Evolutionary conservation across 805 yeast genomes (phyloP), one percentile per base, ranked within the genome.

Genomic region (Myxozyma geophila): DNA sequence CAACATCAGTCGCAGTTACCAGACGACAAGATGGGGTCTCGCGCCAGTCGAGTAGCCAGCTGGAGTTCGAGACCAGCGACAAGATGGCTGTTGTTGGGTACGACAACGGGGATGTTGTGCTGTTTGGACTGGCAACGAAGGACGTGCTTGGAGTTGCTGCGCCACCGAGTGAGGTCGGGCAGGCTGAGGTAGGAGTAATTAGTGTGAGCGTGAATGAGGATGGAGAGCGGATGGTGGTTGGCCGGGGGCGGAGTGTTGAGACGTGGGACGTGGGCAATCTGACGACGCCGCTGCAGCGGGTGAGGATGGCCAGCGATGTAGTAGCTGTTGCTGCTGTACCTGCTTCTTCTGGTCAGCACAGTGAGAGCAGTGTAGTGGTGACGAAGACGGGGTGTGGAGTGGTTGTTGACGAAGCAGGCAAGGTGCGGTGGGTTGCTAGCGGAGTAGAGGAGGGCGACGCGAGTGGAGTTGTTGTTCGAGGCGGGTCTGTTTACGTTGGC

Each of bases 1-100:
- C 64, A 21, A 64, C 62, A 10, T 33, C 35, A 9, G 37, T 60
- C 13, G 51, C 51, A 12, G 62, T 60, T 19, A 54, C 61, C 7
- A 19, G 33, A 33, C 50, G 76, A 83, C 44, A 72, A 70, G 9
- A 76, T 74, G 41, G 74, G 76, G 19, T 50, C 39, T 15, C 44
- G 59, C 43, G 43, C 57, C 23, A 57, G 13, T 35, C 46, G 50
- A 48, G 51, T 49, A 61, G 21, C n/a, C 13, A 53, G 13, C 71
- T 80, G 36, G 86, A 85, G 64, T 82, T 76, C 70, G 89, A 82
- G 36, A 81, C 84, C 19, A 75, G 73, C 7, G 85, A 74, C 51
- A 71, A 70, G 62, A 63, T 74, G 10, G 58, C 73, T 0, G 69
- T 75, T 46, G 78, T 76, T 5, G 83, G 82, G 3, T 77, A 79